Evolutionary conservation across 2,329 filamentous ascomycete species (phyloP).

Genomic region (Macroventuria anomochaeta): DNA sequence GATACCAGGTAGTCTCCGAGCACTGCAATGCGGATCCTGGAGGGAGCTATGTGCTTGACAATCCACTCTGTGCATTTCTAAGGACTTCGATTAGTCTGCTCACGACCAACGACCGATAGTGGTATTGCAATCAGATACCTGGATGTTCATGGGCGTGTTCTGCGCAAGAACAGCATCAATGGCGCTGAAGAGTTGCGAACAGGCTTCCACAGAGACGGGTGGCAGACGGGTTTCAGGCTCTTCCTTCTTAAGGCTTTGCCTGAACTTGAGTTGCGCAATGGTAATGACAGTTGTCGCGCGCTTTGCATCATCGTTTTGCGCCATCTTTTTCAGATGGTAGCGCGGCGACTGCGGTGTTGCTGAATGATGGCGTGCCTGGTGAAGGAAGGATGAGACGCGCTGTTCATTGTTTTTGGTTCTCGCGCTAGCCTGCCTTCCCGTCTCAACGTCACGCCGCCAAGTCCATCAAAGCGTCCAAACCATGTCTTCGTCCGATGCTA

Average conservation of each 20-base stretch:
- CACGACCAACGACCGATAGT: conserved; percentile 25
- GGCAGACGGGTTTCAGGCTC: conserved; percentile 26
- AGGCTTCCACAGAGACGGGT: conserved; percentile 30
- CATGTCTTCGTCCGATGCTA: conserved; percentile 48
- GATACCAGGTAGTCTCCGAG: conserved; percentile 79
- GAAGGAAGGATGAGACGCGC: conserved; percentile 4
- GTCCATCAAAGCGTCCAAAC: conserved; percentile 17
- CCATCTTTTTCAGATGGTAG: conserved; percentile 22
- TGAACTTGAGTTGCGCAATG: conserved; percentile 41
- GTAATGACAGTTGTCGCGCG: conserved; percentile 32
- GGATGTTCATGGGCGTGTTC: conserved; percentile 38
- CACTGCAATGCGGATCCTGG: conserved; percentile 67
- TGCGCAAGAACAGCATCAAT: conserved; percentile 38
- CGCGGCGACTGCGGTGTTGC: conserved; percentile 11
- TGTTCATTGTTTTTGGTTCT: conserved; percentile 16
- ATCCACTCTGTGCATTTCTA: conserved; percentile 91
- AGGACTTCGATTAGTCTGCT: conserved; percentile 42
- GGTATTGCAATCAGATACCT: conserved; percentile 41
- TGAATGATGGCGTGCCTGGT: conserved; percentile 8
- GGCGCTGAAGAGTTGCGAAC: conserved; percentile 32
- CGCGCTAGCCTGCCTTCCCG: conserved; percentile 19
- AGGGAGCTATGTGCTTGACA: conserved; percentile 72
- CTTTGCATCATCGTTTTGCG: conserved; percentile 30
- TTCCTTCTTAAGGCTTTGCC: conserved; percentile 34
- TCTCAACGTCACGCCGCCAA: conserved; percentile 23